phyloP scores from a whole-genome alignment of 2,329 filamentous ascomycete genomes.

The Ascochyta clinopodiicola region DNA sequence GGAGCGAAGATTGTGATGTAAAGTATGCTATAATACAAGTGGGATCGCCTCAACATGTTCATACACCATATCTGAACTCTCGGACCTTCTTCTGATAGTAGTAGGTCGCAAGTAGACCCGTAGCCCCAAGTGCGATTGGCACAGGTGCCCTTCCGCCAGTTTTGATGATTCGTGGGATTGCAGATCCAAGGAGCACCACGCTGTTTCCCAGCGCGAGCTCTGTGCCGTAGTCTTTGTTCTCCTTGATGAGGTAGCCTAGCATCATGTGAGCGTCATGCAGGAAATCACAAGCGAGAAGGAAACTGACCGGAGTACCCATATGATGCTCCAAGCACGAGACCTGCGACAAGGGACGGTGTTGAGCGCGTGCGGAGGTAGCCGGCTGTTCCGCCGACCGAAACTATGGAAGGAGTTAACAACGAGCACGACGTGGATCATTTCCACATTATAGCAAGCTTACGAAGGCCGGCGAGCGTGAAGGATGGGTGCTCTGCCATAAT shows the following conservation, averaged over 20 bases:
- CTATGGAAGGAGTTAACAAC: slow-evolving; percentile 19
- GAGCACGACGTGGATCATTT: background rate
- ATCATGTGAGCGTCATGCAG: no score
- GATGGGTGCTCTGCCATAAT: slow-evolving; percentile 40
- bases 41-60: background rate
- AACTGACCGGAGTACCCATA: slow-evolving; percentile 35
- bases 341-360: slow-evolving; percentile 36
- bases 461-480: slow-evolving; percentile 37
- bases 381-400: slow-evolving; percentile 36
- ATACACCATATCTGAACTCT: slow-evolving; percentile 39
- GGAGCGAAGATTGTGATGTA: background rate
- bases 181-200: slow-evolving; percentile 31
- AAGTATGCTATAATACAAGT: background rate
- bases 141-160: slow-evolving; percentile 37
- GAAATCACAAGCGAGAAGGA: background rate
- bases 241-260: slow-evolving; percentile 35
- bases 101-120: slow-evolving; percentile 32
- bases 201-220: slow-evolving; percentile 39
- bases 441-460: slow-evolving; percentile 17
- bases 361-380: slow-evolving; percentile 39
- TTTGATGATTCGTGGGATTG: slow-evolving; percentile 35
- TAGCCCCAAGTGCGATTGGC: slow-evolving; percentile 33
- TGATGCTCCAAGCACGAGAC: slow-evolving; percentile 33
- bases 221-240: slow-evolving; percentile 39
- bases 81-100: slow-evolving; percentile 42